Evolutionary conservation across 768 basidiomycete genomes (phyloP).

Genomic region (Tubosaeta sp.): DNA sequence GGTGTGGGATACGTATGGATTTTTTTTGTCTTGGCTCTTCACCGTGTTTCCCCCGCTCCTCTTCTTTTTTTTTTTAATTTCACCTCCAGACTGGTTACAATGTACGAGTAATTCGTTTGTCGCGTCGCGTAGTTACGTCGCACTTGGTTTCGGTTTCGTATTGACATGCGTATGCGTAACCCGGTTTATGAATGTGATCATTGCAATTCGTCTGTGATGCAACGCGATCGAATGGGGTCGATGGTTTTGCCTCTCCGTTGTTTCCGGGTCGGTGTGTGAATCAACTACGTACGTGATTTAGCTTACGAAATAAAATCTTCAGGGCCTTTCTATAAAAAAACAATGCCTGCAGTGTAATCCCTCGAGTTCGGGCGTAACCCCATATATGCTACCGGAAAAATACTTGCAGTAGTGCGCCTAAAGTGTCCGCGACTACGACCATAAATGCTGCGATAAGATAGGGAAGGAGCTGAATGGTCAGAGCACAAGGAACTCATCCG

Average conservation of each 20-base stretch:
- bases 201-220: background rate
- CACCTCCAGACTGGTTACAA: background rate
- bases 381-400: no score
- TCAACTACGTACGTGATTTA: background rate
- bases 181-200: background rate
- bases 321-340: no score
- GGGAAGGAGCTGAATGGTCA: no score
- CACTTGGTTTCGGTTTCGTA: background rate
- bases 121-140: background rate
- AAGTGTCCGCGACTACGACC: background rate
- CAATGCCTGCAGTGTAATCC: background rate
- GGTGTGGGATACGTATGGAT: background rate
- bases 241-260: background rate
- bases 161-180: background rate
- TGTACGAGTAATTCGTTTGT: conserved; percentile 14
- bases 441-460: background rate
- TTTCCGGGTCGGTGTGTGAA: background rate
- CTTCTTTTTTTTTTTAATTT: background rate
- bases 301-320: no score
- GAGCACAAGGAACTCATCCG: background rate
- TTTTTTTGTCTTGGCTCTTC: background rate
- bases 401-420: no score
- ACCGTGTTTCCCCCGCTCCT: background rate
- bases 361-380: no score
- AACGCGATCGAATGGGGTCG: background rate